phyloP scores from a whole-genome alignment of 306 rosid species.

The Macrotyloma uniflorum region DNA sequence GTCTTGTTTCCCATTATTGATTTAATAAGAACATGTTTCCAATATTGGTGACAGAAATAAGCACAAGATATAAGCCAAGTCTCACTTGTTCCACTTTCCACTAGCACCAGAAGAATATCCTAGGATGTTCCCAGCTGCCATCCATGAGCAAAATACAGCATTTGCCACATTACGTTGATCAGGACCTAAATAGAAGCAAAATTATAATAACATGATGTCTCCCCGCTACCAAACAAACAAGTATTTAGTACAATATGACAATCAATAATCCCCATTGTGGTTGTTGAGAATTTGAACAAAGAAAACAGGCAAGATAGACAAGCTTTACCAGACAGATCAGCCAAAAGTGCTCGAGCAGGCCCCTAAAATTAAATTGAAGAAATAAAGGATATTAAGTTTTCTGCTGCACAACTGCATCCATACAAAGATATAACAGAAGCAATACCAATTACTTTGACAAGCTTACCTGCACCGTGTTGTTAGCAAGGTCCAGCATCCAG shows the following conservation, averaged over 20 bases:
- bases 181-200: constrained; percentile 61
- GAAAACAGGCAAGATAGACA: not conserved
- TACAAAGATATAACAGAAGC: constrained; percentile 13
- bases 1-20: constrained; percentile 7
- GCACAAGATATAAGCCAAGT: constrained; percentile 22
- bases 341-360: constrained; percentile 99
- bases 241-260: constrained; percentile 21
- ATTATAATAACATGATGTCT: constrained; percentile 10
- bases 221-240: not conserved
- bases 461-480: constrained; percentile 94
- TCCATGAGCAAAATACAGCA: constrained; percentile 98
- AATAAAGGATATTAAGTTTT: constrained; percentile 27
- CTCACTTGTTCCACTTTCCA: constrained; percentile 94
- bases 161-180: constrained; percentile 92
- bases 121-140: constrained; percentile 97
- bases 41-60: not conserved
- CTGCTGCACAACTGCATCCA: constrained; percentile 4
- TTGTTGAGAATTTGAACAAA: constrained; percentile 29
- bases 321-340: constrained; percentile 84
- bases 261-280: constrained; percentile 23
- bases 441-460: constrained; percentile 28
- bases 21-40: not conserved
- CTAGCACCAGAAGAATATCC: constrained; percentile 98
- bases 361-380: constrained; percentile 63
- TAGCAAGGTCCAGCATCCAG: constrained; percentile 99